These are phyloP conservation scores for Trametes villosa DNA, from an alignment of 768 basidiomycete genomes.

Conservation along the genomic window DNA sequence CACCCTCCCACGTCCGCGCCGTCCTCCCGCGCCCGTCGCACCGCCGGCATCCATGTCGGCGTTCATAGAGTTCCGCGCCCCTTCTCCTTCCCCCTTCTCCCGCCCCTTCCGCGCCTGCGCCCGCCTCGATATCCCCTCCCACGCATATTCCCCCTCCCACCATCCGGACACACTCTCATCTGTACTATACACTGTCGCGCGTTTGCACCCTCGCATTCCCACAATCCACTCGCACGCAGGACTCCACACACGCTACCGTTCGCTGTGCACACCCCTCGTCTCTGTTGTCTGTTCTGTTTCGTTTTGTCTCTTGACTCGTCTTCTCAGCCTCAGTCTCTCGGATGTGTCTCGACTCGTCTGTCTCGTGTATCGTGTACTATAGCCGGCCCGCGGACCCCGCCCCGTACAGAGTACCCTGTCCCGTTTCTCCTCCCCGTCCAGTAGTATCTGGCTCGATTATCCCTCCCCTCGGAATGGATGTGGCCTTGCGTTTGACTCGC, in stretches of 20 bases:
- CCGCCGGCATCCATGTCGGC: background rate
- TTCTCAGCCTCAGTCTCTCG: too few relatives aligned
- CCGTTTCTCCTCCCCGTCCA: too few relatives aligned
- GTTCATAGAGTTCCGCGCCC: background rate
- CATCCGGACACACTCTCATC: too few relatives aligned
- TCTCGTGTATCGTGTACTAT: background rate
- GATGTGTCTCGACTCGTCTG: too few relatives aligned
- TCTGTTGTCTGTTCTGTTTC: background rate
- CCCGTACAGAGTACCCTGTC: too few relatives aligned
- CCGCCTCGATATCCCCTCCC: background rate
- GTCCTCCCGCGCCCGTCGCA: background rate
- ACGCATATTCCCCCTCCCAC: background rate
- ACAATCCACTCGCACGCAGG: background rate
- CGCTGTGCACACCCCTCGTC: background rate
- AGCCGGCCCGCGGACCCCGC: too few relatives aligned
- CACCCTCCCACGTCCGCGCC: background rate
- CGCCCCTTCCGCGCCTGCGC: background rate
- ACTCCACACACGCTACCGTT: background rate
- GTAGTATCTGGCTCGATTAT: too few relatives aligned
- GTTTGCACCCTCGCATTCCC: too few relatives aligned
- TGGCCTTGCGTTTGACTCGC: background rate
- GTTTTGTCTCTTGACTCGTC: background rate
- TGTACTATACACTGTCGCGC: too few relatives aligned
- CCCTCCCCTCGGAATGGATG: background rate
- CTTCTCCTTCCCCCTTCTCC: too few relatives aligned